These are phyloP conservation scores for Periconia digitata DNA, from an alignment of 2,329 filamentous ascomycete genomes.

Conservation along the genomic window DNA sequence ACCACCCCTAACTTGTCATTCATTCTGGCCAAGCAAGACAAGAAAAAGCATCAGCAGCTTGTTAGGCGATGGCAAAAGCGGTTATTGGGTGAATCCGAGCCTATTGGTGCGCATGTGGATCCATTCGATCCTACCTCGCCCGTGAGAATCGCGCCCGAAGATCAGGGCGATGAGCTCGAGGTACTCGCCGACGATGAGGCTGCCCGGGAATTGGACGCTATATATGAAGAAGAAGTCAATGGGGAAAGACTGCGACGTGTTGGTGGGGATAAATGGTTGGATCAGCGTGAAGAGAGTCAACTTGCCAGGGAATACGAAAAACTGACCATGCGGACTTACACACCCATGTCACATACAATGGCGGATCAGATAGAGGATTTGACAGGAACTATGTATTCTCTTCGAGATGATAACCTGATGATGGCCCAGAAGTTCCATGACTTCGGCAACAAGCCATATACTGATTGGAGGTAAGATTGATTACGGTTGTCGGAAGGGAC, in stretches of 20 bases:
- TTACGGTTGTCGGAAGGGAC: neutral
- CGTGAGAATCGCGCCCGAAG: conserved; percentile 38
- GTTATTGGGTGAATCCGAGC: conserved; percentile 38
- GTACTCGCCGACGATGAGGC: conserved; percentile 18
- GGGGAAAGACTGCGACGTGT: conserved; percentile 59
- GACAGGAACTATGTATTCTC: conserved; percentile 33
- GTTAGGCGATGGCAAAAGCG: conserved; percentile 41
- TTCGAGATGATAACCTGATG: conserved; percentile 30
- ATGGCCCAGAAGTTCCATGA: conserved; percentile 31
- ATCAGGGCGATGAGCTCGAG: conserved; percentile 38
- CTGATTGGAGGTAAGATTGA: conserved; percentile 19
- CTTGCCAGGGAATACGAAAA: conserved; percentile 38
- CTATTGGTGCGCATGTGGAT: conserved; percentile 41
- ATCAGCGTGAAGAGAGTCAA: conserved; percentile 31
- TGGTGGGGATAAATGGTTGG: conserved; percentile 52
- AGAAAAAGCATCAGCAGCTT: conserved; percentile 39
- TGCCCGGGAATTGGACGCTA: neutral
- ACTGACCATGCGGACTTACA: conserved; percentile 35
- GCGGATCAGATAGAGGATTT: conserved; percentile 33
- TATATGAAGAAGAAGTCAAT: conserved; percentile 50
- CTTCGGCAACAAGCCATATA: conserved; percentile 39
- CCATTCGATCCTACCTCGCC: conserved; percentile 40
- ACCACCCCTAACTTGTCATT: conserved; percentile 26
- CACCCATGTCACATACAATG: conserved; percentile 32
- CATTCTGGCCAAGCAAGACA: conserved; percentile 32